Percentiles rank a stretch among this genome's conserved stretches.
These are phyloP conservation scores for Boehmeria nivea DNA, from an alignment of 306 rosid genomes.

Conservation along the genomic window DNA sequence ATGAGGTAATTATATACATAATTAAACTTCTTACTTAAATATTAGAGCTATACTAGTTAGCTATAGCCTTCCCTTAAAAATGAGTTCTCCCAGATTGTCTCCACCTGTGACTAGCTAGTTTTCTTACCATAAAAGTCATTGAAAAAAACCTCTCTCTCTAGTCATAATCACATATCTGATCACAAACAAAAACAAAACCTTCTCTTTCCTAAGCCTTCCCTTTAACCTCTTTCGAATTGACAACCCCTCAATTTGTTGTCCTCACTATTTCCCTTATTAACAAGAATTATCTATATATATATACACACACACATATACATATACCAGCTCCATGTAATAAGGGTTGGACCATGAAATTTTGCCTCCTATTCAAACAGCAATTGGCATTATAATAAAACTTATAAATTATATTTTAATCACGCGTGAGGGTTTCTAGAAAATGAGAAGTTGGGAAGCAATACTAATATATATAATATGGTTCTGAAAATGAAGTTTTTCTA, in stretches of 20 bases:
- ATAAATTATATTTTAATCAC: not conserved
- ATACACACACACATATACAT: constrained; percentile 8
- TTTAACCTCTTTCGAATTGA: constrained; percentile 23
- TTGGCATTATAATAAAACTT: constrained; percentile 10
- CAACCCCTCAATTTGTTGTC: constrained; percentile 13
- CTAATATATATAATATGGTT: not conserved
- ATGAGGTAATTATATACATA: constrained; percentile 6
- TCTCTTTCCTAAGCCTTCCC: constrained; percentile 36
- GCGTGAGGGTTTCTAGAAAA: not conserved
- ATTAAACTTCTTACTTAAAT: not conserved
- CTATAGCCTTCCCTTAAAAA: not conserved
- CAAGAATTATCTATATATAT: not conserved
- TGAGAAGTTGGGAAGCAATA: not conserved
- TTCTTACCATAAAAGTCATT: constrained; percentile 23
- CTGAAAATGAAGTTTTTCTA: constrained; percentile 44
- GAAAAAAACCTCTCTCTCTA: constrained; percentile 17
- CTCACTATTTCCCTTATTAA: constrained; percentile 18
- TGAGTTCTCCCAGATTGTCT: constrained; percentile 52
- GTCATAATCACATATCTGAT: constrained; percentile 16
- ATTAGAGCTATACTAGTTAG: not conserved
- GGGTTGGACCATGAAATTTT: constrained; percentile 74
- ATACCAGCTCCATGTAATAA: constrained; percentile 47
- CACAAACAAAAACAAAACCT: constrained; percentile 29
- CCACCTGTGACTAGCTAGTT: constrained; percentile 44
- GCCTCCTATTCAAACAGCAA: constrained; percentile 90